Evolutionary conservation across 1,284 basidiomycete species (phyloP).

Genomic region (Sparassis latifolia): DNA sequence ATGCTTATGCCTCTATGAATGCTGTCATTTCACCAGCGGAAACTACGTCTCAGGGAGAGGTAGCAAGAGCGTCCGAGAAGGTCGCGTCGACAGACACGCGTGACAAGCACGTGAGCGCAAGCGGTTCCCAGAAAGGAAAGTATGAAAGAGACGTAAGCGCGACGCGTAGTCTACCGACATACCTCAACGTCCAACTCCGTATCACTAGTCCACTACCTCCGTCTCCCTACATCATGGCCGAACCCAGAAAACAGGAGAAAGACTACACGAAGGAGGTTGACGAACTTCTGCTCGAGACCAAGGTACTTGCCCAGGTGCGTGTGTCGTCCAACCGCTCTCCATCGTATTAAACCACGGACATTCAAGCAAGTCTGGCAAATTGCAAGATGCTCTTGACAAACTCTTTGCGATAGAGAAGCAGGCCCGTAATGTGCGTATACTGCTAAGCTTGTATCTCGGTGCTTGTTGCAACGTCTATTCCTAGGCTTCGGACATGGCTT

Average conservation of each 20-base stretch:
- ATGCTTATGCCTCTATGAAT: slow-evolving; percentile 17
- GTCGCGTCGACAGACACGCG: not conserved
- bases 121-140: slow-evolving; percentile 14
- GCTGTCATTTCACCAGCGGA: not conserved
- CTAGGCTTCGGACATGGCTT: slow-evolving; percentile 88
- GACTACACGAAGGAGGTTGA: slow-evolving; percentile 72
- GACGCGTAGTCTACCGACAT: slow-evolving; percentile 55
- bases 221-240: slow-evolving; percentile 49
- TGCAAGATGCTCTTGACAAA: slow-evolving; percentile 86
- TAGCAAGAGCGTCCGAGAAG: too few species aligned
- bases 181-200: slow-evolving; percentile 26
- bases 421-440: slow-evolving; percentile 77
- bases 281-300: slow-evolving; percentile 50
- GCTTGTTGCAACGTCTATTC: not conserved
- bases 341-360: slow-evolving; percentile 12
- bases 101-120: slow-evolving; percentile 16
- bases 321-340: not conserved
- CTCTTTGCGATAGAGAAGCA: slow-evolving; percentile 91
- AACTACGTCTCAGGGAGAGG: too few species aligned
- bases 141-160: slow-evolving; percentile 21
- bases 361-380: slow-evolving; percentile 56
- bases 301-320: slow-evolving; percentile 49
- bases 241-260: slow-evolving; percentile 74
- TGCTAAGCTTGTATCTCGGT: not conserved
- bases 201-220: slow-evolving; percentile 10